These are phyloP conservation scores for Beauveria medogensis DNA, from an alignment of 2,329 filamentous ascomycete genomes.

Conservation along the genomic window DNA sequence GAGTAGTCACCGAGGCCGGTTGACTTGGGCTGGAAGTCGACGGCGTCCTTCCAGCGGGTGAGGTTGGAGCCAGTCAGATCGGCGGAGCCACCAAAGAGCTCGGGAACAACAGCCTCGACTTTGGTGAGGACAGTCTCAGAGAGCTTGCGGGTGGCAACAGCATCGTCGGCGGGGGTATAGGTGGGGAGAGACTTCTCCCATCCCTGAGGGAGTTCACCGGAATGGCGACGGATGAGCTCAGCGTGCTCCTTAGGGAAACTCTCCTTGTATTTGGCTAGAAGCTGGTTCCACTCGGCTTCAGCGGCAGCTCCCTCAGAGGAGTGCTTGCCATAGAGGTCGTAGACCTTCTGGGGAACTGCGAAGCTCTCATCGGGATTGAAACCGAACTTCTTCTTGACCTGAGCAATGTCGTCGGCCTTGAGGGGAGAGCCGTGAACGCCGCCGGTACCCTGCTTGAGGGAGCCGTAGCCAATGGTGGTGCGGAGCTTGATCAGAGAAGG, in stretches of 20 bases:
- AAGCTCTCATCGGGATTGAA: conserved; percentile 94
- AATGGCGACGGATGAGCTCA: conserved; percentile 74
- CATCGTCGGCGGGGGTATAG: conserved; percentile 78
- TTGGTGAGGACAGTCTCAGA: conserved; percentile 90
- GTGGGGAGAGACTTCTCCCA: conserved; percentile 92
- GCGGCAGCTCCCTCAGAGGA: conserved; percentile 76
- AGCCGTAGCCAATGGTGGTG: conserved; percentile 96
- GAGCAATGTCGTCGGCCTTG: conserved; percentile 88
- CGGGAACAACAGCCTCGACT: conserved; percentile 74
- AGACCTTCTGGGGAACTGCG: conserved; percentile 87
- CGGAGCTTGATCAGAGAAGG: conserved; percentile 93
- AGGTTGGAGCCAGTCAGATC: conserved; percentile 98
- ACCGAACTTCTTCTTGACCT: conserved; percentile 90
- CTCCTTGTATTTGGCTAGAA: conserved; percentile 77
- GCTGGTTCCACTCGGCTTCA: conserved; percentile 92
- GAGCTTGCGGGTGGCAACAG: conserved; percentile 89
- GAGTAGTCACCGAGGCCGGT: conserved; percentile 80
- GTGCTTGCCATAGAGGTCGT: conserved; percentile 82
- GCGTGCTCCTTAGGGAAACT: conserved; percentile 70
- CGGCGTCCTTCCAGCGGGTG: conserved; percentile 93
- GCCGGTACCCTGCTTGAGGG: conserved; percentile 83
- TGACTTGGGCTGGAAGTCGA: conserved; percentile 91
- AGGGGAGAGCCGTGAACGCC: conserved; percentile 94
- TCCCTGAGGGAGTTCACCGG: conserved; percentile 80
- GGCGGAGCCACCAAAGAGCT: conserved; percentile 91